Evolutionary conservation across 78 protist species (phyloP).

Genomic region (Pelomyxa schiedti): DNA sequence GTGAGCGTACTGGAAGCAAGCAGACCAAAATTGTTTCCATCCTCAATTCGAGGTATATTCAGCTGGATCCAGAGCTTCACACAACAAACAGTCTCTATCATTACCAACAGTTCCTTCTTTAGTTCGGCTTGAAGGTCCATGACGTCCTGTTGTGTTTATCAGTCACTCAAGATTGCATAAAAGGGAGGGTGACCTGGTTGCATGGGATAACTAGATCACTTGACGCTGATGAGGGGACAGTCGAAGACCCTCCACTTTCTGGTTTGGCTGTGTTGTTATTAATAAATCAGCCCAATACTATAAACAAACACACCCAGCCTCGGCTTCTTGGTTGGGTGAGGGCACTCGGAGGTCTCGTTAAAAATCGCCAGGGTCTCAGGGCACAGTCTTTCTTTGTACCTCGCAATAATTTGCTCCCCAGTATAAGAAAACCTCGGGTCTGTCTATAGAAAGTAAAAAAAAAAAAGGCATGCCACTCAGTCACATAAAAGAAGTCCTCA

Average conservation of each 20-base stretch:
- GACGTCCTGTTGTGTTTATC: background rate
- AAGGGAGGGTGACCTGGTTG: too few species aligned
- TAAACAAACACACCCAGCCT: background rate
- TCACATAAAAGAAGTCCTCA: background rate
- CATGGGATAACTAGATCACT: too few species aligned
- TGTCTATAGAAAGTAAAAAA: background rate
- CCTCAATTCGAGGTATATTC: constrained; percentile 48
- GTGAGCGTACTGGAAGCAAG: constrained; percentile 16
- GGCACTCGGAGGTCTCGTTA: background rate
- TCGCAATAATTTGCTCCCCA: too few species aligned
- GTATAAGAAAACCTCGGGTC: background rate
- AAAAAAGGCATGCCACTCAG: background rate
- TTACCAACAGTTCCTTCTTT: constrained; percentile 18
- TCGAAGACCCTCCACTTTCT: background rate
- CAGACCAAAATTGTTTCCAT: constrained; percentile 66
- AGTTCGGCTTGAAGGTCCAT: constrained; percentile 3
- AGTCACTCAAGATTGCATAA: background rate
- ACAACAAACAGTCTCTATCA: background rate
- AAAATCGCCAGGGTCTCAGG: background rate
- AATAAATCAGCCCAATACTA: background rate
- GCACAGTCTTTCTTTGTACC: too few species aligned
- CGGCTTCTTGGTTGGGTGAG: background rate
- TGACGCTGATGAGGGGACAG: too few species aligned
- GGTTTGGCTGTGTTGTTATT: background rate
- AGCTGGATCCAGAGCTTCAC: constrained; percentile 55